phyloP scores from a whole-genome alignment of 2,329 filamentous ascomycete genomes.

The Leptosphaerulina australis region DNA sequence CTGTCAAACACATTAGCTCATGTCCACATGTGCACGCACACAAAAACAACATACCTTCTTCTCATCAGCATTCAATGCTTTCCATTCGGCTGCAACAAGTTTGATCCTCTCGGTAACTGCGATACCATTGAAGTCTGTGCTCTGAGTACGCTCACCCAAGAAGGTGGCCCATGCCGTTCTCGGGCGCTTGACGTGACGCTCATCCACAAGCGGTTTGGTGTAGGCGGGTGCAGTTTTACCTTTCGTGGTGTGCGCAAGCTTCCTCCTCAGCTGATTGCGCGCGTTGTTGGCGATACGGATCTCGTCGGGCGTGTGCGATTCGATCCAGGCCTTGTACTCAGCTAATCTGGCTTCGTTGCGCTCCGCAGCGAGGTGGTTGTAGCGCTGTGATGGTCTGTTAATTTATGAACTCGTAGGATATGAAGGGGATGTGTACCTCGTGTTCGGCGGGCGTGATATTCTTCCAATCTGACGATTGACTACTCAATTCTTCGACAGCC shows the following conservation, averaged over 20 bases:
- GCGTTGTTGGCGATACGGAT: constrained; percentile 66
- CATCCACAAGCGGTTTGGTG: constrained; percentile 56
- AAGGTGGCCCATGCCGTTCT: constrained; percentile 53
- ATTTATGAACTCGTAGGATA: not conserved
- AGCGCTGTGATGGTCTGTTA: constrained; percentile 53
- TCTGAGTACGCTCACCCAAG: constrained; percentile 50
- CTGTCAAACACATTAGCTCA: constrained; percentile 35
- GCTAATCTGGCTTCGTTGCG: constrained; percentile 53
- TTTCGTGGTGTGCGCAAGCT: constrained; percentile 15
- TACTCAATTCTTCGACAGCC: not conserved
- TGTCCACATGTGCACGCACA: not conserved
- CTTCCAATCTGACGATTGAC: constrained; percentile 28
- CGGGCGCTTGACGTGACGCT: constrained; percentile 58
- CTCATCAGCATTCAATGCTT: constrained; percentile 52
- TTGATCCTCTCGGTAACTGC: constrained; percentile 47
- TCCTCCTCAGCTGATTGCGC: constrained; percentile 50
- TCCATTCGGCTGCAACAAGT: constrained; percentile 57
- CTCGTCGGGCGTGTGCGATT: constrained; percentile 60
- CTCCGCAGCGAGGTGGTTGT: constrained; percentile 58
- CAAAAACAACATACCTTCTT: constrained; percentile 52
- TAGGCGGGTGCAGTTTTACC: not conserved
- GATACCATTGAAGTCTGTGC: constrained; percentile 60
- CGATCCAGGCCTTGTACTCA: constrained; percentile 61
- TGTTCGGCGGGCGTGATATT: constrained; percentile 41
- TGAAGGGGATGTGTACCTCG: constrained; percentile 37